Conservation (phyloP, 257 asterid species). For the Salvia miltiorrhiza region DNA sequence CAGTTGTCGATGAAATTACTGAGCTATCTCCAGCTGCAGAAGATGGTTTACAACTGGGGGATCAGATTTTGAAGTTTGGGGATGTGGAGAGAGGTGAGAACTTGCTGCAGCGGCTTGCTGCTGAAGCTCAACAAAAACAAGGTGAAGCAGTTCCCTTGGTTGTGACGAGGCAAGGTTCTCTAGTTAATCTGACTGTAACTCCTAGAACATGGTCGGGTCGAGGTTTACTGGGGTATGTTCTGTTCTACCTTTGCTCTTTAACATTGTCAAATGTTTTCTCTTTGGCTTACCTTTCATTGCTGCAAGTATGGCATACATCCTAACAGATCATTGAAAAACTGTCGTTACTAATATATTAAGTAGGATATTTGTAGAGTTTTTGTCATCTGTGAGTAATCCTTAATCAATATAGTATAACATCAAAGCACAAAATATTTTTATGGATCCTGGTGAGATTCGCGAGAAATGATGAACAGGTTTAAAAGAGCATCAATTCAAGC, state of each 20-base stretch:
- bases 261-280: not conserved
- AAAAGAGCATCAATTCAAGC: not conserved
- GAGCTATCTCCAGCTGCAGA: constrained; percentile 95
- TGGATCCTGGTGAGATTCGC: not conserved
- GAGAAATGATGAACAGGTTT: not conserved
- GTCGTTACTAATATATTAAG: not conserved
- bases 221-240: constrained; percentile 73
- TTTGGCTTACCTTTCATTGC: not conserved
- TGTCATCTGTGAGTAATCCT: not conserved
- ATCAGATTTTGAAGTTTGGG: constrained; percentile 88
- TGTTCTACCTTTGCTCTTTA: constrained; percentile 8
- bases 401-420: not conserved
- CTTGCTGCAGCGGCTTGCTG: constrained; percentile 64
- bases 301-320: not conserved
- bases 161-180: constrained; percentile 75
- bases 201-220: constrained; percentile 96
- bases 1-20: constrained; percentile 79
- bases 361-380: not conserved
- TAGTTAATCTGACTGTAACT: constrained; percentile 50
- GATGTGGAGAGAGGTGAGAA: constrained; percentile 68
- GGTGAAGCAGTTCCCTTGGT: constrained; percentile 54
- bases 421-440: not conserved
- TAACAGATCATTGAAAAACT: not conserved
- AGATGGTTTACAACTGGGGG: constrained; percentile 94
- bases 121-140: constrained; percentile 71